Base-by-base conservation (phyloP, 129 eudicot species). In the Calendula officinalis region DNA sequence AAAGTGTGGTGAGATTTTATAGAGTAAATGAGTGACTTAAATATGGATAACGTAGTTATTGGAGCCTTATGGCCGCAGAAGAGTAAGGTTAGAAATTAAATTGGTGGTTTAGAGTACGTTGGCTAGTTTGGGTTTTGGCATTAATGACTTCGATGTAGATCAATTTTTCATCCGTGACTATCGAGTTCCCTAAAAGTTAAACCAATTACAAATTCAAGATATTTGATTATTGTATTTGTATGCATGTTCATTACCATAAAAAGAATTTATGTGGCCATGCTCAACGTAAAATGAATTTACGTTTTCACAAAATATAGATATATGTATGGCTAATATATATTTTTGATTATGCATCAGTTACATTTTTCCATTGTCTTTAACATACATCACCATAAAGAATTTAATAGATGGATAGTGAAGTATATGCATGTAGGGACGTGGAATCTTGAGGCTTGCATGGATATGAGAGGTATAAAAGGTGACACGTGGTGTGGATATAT, bases 41-140 rank as follows among this genome's bases (percentile, higher is more conserved):
- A 75, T 68, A 43, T 6, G 48, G 87, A 74, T 83, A 82, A 78
- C 77, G 30, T 22, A 22, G 30, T 22, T n/a, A n/a, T n/a, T 22
- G 30, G 30, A 22, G 30, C 30, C 30, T 61, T 77, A 80, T 82
- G 87, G 77, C 92, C 92, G 84, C 66, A 66, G 63, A 72, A 66
- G 78, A 36, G 51, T 34, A 37, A 30, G 36, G 47, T 66, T 36
- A 75, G 17, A 67, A 70, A n/a, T n/a, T n/a, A n/a, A 61, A 80
- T 58, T 57, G 63, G 86, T 80, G 78, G 80, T 75, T 67, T 60
- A 35, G 15, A 57, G 34, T 73, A 42, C 32, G 38, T 40, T 41
- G 44, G 52, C 51, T 73, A 34, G 65, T 44, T 35, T 44, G 27
- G 61, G 32, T 52, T 51, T 69, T 68, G 74, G 81, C 75, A 82